Base-by-base conservation (phyloP, 768 basidiomycete genomes). In the Lactifluus pinguis region DNA sequence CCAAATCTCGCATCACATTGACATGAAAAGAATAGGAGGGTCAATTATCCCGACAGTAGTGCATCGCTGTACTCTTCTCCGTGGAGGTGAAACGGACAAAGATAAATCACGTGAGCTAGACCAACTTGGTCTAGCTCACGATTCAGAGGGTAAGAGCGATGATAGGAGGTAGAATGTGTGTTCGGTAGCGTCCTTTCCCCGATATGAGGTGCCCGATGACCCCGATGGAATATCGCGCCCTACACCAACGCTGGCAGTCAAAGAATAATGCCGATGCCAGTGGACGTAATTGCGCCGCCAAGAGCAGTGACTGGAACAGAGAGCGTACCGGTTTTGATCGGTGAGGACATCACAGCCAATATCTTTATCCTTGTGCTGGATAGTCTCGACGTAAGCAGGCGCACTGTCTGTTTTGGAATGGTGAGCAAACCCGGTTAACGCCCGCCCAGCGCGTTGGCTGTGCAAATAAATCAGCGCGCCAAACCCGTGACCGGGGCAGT, bases 101-200 rank as follows among this genome's bases (percentile, higher is more conserved):
- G 25, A 2, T 25, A 25, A 25, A 1, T 25, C 25, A n/a, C n/a
- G n/a, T n/a, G 25, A 25, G 25, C 25, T 25, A 25, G 25, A 25
- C 25, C 25, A 25, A 25, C 25, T 25, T 25, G 25, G 25, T 25
- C 25, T 25, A 25, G 25, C 25, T 25, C 25, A 25, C 1, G 25
- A 25, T 25, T 25, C 25, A 25, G 25, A 25, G 25, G 25, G 25
- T 25, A 2, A 57, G 42, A 49, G 38, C 25, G 57, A 19, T 21
- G 41, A 38, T 52, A n/a, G 25, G 25, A 25, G 38, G 38, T 68
- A 91, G 77, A 95, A 95, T 11, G 79, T 76, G 68, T 93, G 85
- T 72, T 95, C 93, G 17, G 93, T 95, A 19, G 93, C 95, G 70
- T 92, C 92, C 69, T 85, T 83, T 32, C 93, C 93, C 61, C 85